These are phyloP conservation scores for Lasiodiplodia sp. DNA, from an alignment of 2,329 filamentous ascomycete genomes.

Conservation along the genomic window DNA sequence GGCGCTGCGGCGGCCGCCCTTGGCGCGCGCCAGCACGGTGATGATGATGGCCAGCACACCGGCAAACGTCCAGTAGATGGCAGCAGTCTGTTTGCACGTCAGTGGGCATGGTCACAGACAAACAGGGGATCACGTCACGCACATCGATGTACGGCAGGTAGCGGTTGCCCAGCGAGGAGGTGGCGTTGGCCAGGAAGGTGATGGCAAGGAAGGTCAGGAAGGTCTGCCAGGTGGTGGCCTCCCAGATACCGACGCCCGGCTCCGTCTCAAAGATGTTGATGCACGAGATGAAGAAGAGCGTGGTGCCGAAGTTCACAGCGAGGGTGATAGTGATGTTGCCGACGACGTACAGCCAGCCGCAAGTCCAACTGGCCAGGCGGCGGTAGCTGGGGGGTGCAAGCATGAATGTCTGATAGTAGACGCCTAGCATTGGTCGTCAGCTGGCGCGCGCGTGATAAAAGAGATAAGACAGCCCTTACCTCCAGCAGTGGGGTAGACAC, in stretches of 20 bases:
- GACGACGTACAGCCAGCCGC: constrained; percentile 78
- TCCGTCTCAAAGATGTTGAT: constrained; percentile 62
- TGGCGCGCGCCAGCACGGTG: constrained; percentile 70
- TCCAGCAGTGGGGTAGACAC: constrained; percentile 77
- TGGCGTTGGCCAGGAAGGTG: constrained; percentile 58
- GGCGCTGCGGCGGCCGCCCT: constrained; percentile 69
- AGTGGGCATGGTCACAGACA: background rate
- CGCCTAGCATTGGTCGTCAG: constrained; percentile 39
- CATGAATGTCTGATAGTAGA: constrained; percentile 83
- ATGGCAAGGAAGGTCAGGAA: constrained; percentile 59
- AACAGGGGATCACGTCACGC: constrained; percentile 45
- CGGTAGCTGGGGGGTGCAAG: constrained; percentile 68
- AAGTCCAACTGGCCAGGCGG: constrained; percentile 72
- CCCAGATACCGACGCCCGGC: constrained; percentile 55
- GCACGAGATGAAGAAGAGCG: constrained; percentile 61
- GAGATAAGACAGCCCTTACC: constrained; percentile 48
- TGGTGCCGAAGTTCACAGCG: constrained; percentile 80
- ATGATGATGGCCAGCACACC: constrained; percentile 72
- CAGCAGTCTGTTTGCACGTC: constrained; percentile 63
- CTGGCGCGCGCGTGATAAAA: background rate
- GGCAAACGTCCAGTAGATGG: constrained; percentile 78
- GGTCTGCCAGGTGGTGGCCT: constrained; percentile 53
- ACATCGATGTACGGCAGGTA: constrained; percentile 70
- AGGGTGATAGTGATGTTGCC: constrained; percentile 84
- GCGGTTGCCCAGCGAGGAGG: constrained; percentile 61